Percentiles rank a stretch among this genome's conserved stretches.
These are phyloP conservation scores for Ceratocystis cubensis DNA, from an alignment of 2,329 filamentous ascomycete species.

Conservation along the genomic window DNA sequence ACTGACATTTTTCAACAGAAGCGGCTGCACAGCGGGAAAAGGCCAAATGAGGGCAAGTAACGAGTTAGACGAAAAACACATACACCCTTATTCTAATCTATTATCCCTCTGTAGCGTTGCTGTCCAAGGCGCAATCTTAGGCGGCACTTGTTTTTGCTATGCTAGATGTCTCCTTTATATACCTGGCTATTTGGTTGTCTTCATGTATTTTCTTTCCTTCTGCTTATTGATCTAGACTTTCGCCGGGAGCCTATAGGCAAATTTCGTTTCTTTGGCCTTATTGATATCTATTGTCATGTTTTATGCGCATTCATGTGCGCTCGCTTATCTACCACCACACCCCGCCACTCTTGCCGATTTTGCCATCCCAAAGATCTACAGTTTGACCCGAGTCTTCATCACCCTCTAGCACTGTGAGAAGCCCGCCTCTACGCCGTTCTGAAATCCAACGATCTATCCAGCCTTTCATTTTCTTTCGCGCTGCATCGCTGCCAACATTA, in stretches of 20 bases:
- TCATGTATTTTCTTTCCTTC: conserved; percentile 5
- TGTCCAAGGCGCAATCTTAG: background rate
- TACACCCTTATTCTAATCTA: conserved; percentile 9
- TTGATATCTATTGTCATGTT: background rate
- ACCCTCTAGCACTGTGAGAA: conserved; percentile 36
- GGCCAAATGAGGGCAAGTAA: conserved; percentile 33
- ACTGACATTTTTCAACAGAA: conserved; percentile 31
- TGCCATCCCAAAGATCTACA: conserved; percentile 31
- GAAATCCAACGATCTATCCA: conserved; percentile 53
- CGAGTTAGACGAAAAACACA: conserved; percentile 6
- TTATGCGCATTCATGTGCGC: conserved; percentile 13
- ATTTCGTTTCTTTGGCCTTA: background rate
- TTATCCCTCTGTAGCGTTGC: conserved; percentile 6
- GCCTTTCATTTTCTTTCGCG: conserved; percentile 47
- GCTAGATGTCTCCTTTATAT: conserved; percentile 7
- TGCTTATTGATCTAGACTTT: background rate
- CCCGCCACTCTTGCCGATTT: conserved; percentile 30
- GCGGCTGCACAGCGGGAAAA: conserved; percentile 46
- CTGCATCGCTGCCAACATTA: conserved; percentile 54
- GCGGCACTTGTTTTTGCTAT: conserved; percentile 11
- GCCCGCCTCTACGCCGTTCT: conserved; percentile 44
- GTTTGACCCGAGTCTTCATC: conserved; percentile 26
- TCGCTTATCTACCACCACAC: conserved; percentile 30
- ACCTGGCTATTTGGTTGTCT: conserved; percentile 3
- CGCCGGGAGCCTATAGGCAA: background rate